Base-by-base conservation (phyloP, 2,329 filamentous ascomycete genomes). In the Tympanopsis confertula region DNA sequence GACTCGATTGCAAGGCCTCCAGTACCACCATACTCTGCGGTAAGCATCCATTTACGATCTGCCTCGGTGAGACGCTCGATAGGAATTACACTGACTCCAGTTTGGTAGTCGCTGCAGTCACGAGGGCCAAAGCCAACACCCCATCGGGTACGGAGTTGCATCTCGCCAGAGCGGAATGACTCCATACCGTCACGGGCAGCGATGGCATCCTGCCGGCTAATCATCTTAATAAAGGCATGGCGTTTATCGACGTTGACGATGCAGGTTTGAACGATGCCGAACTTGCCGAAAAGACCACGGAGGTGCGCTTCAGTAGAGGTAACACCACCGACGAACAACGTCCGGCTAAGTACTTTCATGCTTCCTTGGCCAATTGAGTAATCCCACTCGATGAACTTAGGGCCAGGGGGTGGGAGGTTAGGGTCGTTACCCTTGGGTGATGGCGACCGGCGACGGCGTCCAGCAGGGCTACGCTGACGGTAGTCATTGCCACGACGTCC, bases 211-310 rank as follows among this genome's bases (percentile, higher is more conserved):
- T 77, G 71, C 26, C 93, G 86, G 45, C 77, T 91, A 47, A 91
- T 74, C 91, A 98, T 98, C 64, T 98, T 98, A 52, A 98, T 89
- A 56, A 98, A 98, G 4, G 91, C 91, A 59, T 98, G 91, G 14
- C 91, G 84, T 64, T 96, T 98, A 53, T 98, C 91, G 52, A 86
- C 83, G 63, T 98, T 96, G 47, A 95, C 88, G 46, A 98, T 98
- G 61, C 89, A 96, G 1, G 89, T 95, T 59, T 98, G 91, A 3
- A 98, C 91, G 38, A 79, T 69, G 41, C 91, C 91, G 53, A 80
- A 94, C 35, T 78, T 78, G 51, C 67, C 69, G 58, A 98, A 98
- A 33, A 94, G 78, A 37, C 65, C 65, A 38, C 87, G 79, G 38
- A 98, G 70, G 55, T 96, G 87, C 41, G 71, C 66, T 59, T 98